Conservation (phyloP, 768 basidiomycete species). For the Phylloporus arenicola region DNA sequence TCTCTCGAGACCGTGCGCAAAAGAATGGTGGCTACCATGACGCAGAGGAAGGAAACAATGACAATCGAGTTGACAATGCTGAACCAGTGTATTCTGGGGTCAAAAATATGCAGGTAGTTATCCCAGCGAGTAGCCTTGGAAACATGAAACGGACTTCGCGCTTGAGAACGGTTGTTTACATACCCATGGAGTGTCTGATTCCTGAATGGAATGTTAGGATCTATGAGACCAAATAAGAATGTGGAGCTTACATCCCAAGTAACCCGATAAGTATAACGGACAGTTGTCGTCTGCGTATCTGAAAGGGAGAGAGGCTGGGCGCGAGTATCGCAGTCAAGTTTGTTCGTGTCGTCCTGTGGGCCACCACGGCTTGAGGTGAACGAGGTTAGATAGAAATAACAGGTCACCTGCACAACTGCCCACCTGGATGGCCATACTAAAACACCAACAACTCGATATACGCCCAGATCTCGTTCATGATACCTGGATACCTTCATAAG, state of each 20-base stretch:
- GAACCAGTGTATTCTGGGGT: conserved; percentile 95
- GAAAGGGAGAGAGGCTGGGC: conserved; percentile 51
- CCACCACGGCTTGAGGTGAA: conserved; percentile 53
- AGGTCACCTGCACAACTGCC: not conserved
- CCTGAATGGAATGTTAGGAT: conserved; percentile 36
- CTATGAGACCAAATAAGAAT: not conserved
- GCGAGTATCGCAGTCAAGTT: conserved; percentile 48
- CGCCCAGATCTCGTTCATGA: conserved; percentile 61
- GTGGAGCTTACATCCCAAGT: conserved; percentile 67
- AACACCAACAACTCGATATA: conserved; percentile 89
- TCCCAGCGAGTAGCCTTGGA: conserved; percentile 91
- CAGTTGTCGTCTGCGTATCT: conserved; percentile 52
- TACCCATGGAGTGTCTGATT: conserved; percentile 85
- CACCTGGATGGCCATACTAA: conserved; percentile 72
- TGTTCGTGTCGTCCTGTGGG: conserved; percentile 37
- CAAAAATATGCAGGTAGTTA: conserved; percentile 89
- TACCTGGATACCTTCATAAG: conserved; percentile 48
- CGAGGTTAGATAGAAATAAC: conserved; percentile 1
- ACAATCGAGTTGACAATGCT: conserved; percentile 89
- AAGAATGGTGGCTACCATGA: conserved; percentile 91
- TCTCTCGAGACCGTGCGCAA: conserved; percentile 83
- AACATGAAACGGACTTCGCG: conserved; percentile 8
- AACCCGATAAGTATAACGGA: conserved; percentile 85
- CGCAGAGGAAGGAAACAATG: conserved; percentile 85
- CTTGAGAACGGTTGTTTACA: conserved; percentile 1